phyloP scores from a whole-genome alignment of 225 moss, liverwort and hornwort genomes.

The Lunularia cruciata region DNA sequence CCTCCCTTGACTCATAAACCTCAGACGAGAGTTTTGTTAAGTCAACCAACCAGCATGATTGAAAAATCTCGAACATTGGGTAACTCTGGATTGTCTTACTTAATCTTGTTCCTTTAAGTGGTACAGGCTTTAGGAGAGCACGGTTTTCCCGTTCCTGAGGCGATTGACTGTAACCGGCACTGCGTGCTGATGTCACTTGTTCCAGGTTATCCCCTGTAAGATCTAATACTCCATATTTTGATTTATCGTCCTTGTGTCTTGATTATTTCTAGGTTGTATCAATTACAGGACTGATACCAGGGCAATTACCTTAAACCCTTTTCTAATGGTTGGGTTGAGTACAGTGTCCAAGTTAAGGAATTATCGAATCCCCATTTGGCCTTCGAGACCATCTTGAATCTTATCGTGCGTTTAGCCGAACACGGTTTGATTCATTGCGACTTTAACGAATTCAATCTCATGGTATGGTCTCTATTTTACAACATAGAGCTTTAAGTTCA shows the following conservation, averaged over 20 bases:
- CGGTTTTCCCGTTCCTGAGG: conserved; percentile 79
- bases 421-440: conserved; percentile 88
- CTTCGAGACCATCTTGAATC: conserved; percentile 69
- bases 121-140: conserved; percentile 74
- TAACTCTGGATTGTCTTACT: not conserved
- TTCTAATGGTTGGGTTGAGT: no score
- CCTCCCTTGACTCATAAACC: no score
- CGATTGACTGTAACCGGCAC: conserved; percentile 85
- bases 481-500: no score
- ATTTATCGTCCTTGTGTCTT: no score
- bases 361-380: conserved; percentile 53
- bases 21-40: no score
- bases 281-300: no score
- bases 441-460: conserved; percentile 89
- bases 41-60: no score
- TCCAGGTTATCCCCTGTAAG: conserved; percentile 81
- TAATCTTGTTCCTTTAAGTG: not conserved
- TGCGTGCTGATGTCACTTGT: conserved; percentile 88
- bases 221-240: not conserved
- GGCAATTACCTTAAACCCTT: conserved; percentile 21
- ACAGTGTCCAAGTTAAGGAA: conserved; percentile 85
- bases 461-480: conserved; percentile 53
- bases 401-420: conserved; percentile 76
- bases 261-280: not conserved
- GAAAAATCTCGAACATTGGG: no score